Percentiles rank a stretch among this genome's conserved stretches.
phyloP scores from a whole-genome alignment of 768 basidiomycete genomes.

The Guyanaporus albipodus region DNA sequence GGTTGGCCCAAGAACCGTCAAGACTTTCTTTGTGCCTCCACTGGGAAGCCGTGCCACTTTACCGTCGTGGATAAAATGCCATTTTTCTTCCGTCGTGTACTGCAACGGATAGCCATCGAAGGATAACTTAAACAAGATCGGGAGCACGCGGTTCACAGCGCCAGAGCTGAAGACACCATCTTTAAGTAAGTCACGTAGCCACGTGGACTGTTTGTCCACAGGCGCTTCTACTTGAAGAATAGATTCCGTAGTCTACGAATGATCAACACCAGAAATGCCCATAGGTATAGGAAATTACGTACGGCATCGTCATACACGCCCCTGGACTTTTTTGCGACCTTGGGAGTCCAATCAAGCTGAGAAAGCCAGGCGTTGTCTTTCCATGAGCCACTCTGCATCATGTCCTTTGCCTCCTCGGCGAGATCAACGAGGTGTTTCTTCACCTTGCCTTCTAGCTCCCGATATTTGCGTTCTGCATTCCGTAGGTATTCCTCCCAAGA shows the following conservation, averaged over 20 bases:
- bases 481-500: slow-evolving; percentile 83
- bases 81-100: slow-evolving; percentile 53
- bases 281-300: neutral
- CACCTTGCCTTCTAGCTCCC: slow-evolving; percentile 62
- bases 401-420: slow-evolving; percentile 51
- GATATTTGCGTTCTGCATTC: slow-evolving; percentile 73
- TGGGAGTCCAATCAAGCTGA: slow-evolving; percentile 95
- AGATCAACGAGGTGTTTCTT: slow-evolving; percentile 59
- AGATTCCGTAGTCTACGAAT: slow-evolving; percentile 4
- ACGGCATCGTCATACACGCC: slow-evolving; percentile 41
- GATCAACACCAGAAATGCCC: neutral
- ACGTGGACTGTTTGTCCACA: slow-evolving; percentile 41
- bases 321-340: slow-evolving; percentile 66
- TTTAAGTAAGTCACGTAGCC: slow-evolving; percentile 50
- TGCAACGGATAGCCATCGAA: slow-evolving; percentile 60
- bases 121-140: slow-evolving; percentile 60
- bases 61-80: slow-evolving; percentile 52
- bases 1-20: slow-evolving; percentile 41
- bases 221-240: neutral
- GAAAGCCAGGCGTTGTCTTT: slow-evolving; percentile 76
- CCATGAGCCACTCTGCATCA: slow-evolving; percentile 55
- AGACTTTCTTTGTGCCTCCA: slow-evolving; percentile 39
- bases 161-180: slow-evolving; percentile 39
- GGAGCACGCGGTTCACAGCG: slow-evolving; percentile 49
- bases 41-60: slow-evolving; percentile 40